phyloP scores from a whole-genome alignment of 2,329 filamentous ascomycete genomes.

The Paramyrothecium sp. region DNA sequence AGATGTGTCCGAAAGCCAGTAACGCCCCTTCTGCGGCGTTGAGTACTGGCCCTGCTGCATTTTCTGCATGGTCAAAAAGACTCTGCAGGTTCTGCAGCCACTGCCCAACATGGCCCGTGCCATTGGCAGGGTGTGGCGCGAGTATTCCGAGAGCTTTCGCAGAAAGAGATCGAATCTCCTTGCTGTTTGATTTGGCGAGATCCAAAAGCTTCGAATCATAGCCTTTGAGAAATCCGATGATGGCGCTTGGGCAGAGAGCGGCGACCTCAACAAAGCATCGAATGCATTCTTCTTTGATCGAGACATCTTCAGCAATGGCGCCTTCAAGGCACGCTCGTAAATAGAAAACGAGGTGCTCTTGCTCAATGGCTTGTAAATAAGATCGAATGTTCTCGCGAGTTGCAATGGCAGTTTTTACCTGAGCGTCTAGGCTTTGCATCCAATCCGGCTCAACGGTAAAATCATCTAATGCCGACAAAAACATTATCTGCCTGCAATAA shows the following conservation, averaged over 20 bases:
- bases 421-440: conserved; percentile 75
- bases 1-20: conserved; percentile 41
- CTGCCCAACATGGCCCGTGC: conserved; percentile 26
- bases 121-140: conserved; percentile 59
- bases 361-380: conserved; percentile 46
- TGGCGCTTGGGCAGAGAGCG: conserved; percentile 47
- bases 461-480: conserved; percentile 46
- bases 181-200: conserved; percentile 69
- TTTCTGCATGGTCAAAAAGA: conserved; percentile 44
- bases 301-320: conserved; percentile 43
- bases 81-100: conserved; percentile 30
- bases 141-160: conserved; percentile 76
- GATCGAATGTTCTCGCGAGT: conserved; percentile 58
- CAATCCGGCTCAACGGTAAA: conserved; percentile 74
- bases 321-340: conserved; percentile 58
- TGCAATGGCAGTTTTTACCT: conserved; percentile 67
- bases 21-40: conserved; percentile 46
- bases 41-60: conserved; percentile 39
- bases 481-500: conserved; percentile 60
- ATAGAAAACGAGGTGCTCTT: conserved; percentile 38
- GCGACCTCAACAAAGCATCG: conserved; percentile 53
- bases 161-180: conserved; percentile 62
- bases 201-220: conserved; percentile 53
- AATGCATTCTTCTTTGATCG: conserved; percentile 45
- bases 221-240: conserved; percentile 47